These are phyloP conservation scores for Nakaseomyces bracarensis DNA, from an alignment of 1,139 yeast genomes.

Conservation along the genomic window DNA sequence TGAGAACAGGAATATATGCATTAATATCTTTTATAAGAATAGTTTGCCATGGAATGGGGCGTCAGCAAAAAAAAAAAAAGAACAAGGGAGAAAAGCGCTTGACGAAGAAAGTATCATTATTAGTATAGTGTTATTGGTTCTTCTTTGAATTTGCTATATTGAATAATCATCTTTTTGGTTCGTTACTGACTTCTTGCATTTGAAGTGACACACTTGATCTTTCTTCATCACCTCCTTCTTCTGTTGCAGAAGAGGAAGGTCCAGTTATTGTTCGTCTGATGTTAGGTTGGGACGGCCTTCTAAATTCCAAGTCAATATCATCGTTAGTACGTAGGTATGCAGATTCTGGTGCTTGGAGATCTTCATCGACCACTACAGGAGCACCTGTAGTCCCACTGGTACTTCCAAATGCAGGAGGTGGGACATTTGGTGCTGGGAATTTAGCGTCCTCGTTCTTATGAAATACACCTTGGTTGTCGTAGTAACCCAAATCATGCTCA, in stretches of 20 bases:
- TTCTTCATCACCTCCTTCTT: background rate
- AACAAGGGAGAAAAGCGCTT: no score
- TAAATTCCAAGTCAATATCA: slow-evolving; percentile 3
- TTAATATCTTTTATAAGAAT: no score
- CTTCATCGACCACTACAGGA: background rate
- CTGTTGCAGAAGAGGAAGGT: no score
- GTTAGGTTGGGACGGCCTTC: slow-evolving; percentile 3
- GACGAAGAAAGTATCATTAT: no score
- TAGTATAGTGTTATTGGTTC: background rate
- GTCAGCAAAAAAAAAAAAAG: no score
- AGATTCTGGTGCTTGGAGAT: slow-evolving; percentile 10
- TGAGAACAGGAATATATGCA: no score
- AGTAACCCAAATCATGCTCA: slow-evolving; percentile 70
- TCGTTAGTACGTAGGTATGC: slow-evolving; percentile 1
- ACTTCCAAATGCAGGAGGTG: slow-evolving; percentile 9
- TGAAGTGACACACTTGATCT: background rate
- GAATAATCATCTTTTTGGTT: background rate
- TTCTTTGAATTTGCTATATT: background rate
- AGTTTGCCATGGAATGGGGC: no score
- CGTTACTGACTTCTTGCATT: background rate
- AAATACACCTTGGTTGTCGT: slow-evolving; percentile 58
- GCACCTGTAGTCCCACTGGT: background rate
- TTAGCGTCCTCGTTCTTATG: slow-evolving; percentile 23
- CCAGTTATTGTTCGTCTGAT: background rate
- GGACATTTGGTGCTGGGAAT: slow-evolving; percentile 12